phyloP scores from a whole-genome alignment of 1,139 yeast genomes.

The Geotrichum phurueaensis region DNA sequence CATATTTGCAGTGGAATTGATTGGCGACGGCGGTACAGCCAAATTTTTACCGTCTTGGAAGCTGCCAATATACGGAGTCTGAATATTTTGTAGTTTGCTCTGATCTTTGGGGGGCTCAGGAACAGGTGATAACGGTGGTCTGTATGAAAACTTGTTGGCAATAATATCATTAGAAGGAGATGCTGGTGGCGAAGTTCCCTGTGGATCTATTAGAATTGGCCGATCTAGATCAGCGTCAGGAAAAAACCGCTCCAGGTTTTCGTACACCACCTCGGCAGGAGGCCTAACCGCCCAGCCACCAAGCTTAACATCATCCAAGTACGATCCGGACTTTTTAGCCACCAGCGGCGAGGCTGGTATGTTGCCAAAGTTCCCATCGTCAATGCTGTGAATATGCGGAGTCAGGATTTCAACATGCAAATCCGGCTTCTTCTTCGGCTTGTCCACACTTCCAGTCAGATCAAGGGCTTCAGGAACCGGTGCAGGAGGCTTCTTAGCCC shows the following conservation, averaged over 20 bases:
- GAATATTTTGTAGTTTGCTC: not conserved
- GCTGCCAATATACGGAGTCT: not conserved
- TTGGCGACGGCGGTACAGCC: not conserved
- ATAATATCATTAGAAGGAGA: slow-evolving; percentile 39
- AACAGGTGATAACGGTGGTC: slow-evolving; percentile 26
- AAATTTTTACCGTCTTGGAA: slow-evolving; percentile 3
- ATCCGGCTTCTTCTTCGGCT: slow-evolving; percentile 19
- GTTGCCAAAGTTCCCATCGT: not conserved
- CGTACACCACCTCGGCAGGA: slow-evolving; percentile 87
- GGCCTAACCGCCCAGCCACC: slow-evolving; percentile 65
- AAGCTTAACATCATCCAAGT: slow-evolving; percentile 9
- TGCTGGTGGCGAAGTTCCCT: slow-evolving; percentile 47
- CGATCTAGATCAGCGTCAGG: slow-evolving; percentile 90
- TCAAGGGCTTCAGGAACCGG: not conserved
- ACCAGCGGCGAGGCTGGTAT: not conserved
- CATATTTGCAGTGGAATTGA: not conserved
- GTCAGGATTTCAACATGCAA: slow-evolving; percentile 23
- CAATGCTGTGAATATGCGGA: slow-evolving; percentile 14
- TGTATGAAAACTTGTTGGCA: slow-evolving; percentile 8
- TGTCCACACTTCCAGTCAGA: not conserved
- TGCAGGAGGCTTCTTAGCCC: slow-evolving; percentile 48
- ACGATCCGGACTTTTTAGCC: not conserved
- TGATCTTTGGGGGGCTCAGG: slow-evolving; percentile 22
- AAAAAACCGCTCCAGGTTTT: slow-evolving; percentile 84
- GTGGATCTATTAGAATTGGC: slow-evolving; percentile 72